Conservation (phyloP, 768 basidiomycete species). For the Hericium erinaceus region DNA sequence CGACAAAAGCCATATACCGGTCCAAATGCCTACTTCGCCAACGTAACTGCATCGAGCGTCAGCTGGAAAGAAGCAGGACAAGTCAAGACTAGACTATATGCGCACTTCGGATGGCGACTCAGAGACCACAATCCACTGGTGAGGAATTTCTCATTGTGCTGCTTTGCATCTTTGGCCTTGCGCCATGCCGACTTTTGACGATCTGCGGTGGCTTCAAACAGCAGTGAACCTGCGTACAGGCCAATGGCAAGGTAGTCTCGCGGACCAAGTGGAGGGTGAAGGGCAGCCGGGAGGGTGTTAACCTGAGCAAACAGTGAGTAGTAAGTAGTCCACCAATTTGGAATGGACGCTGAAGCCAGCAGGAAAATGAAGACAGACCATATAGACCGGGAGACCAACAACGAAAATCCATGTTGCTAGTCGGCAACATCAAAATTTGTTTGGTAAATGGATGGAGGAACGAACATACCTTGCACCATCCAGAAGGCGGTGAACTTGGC, state of each 20-base stretch:
- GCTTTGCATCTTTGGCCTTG: constrained; percentile 43
- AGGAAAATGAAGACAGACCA: constrained; percentile 23
- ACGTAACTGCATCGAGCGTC: constrained; percentile 42
- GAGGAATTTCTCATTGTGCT: constrained; percentile 67
- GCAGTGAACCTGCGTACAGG: constrained; percentile 46
- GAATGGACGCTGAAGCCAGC: not conserved
- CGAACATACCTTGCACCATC: constrained; percentile 45
- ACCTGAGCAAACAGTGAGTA: constrained; percentile 12
- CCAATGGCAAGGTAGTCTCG: constrained; percentile 47
- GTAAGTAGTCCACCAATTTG: not conserved
- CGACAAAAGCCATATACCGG: constrained; percentile 54
- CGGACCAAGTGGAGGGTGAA: constrained; percentile 41
- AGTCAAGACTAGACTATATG: not conserved
- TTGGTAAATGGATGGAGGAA: not conserved
- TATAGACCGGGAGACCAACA: constrained; percentile 61
- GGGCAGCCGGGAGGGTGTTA: constrained; percentile 41
- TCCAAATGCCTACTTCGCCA: constrained; percentile 64
- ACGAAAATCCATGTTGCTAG: constrained; percentile 57
- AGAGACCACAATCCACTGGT: constrained; percentile 56
- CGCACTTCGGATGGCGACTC: constrained; percentile 68
- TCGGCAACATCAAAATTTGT: not conserved
- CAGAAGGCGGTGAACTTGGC: constrained; percentile 46
- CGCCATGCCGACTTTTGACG: constrained; percentile 59
- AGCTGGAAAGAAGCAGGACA: not conserved
- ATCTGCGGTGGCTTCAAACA: constrained; percentile 57